Base-by-base conservation (phyloP, 2,329 filamentous ascomycete species). In the Penicillium sp. region DNA sequence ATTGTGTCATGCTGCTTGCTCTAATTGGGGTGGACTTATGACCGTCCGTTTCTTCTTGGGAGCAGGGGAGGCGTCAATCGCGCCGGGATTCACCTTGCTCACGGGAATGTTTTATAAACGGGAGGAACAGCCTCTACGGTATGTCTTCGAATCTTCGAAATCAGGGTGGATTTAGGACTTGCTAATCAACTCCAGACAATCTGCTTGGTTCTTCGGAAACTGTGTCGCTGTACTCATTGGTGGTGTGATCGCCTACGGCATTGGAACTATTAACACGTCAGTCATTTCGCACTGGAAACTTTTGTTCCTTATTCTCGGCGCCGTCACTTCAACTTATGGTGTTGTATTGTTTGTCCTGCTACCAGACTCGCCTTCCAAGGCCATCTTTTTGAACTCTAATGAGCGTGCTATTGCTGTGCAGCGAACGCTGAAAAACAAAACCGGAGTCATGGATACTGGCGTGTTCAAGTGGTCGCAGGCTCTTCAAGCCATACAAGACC, bases 51-150 rank as follows among this genome's bases (percentile, higher is more conserved):
- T 71, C 53, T 69, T 74, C 35, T 56, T 65, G 8, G 62, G 62
- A 1, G 50, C 63, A 5, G 55, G 53, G 3, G 63, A 65, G 37
- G 63, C 63, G 10, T 54, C 58, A 5, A 57, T 64, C 38, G 58
- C 42, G 1, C 75, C 75, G 0, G 71, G 73, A 5, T 76, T 73
- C 49, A 67, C 71, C 24, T 60, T 76, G 34, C 68, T 76, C 4
- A 75, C 71, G 9, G 70, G 72, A 10, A 74, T 76, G 63, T 73
- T 72, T 60, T 76, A 75, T 61, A 69, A 67, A 14, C 65, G 72
- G 20, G 61, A 71, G 9, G 74, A 76, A 48, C 74, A 76, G 46
- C 72, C 71, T 1, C 62, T 75, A 38, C 68, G 74, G 55, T 59
- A 58, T 32, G 56, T 48, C 31, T 38, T 37, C 20, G 63, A 1